Evolutionary conservation across 140 eudicot genomes (phyloP).

Genomic region (Ambrosia hybrid): DNA sequence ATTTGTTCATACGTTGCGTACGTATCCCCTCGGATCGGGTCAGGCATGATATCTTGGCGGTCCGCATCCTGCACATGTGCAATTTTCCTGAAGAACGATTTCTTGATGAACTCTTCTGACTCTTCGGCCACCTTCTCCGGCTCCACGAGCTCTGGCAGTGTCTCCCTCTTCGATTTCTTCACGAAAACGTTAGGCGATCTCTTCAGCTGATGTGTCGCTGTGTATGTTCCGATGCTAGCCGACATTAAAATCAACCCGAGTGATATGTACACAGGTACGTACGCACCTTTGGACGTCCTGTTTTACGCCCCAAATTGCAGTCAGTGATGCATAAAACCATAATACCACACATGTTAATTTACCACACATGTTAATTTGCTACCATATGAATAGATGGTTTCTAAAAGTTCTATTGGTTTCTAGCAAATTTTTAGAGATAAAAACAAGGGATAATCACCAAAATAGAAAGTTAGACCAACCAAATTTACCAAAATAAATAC

Average conservation of each 20-base stretch:
- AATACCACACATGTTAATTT: not conserved
- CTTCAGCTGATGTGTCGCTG: constrained; percentile 52
- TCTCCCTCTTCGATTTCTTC: constrained; percentile 74
- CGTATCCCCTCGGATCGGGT: constrained; percentile 53
- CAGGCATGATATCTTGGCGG: constrained; percentile 38
- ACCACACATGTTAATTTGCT: too few species aligned
- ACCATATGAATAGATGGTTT: too few species aligned
- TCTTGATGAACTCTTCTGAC: constrained; percentile 54
- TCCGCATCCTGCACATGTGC: constrained; percentile 63
- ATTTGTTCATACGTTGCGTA: constrained; percentile 22
- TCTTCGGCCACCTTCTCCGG: constrained; percentile 60
- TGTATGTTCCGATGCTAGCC: constrained; percentile 42
- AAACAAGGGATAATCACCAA: too few species aligned
- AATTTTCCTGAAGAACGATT: constrained; percentile 73
- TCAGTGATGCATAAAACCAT: not conserved
- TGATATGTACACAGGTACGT: constrained; percentile 63
- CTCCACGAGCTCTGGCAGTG: constrained; percentile 77
- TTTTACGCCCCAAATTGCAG: not conserved
- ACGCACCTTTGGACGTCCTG: constrained; percentile 43
- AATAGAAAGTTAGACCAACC: too few species aligned
- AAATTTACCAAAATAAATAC: too few species aligned
- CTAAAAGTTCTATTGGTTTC: too few species aligned
- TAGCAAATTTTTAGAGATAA: too few species aligned
- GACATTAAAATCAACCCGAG: constrained; percentile 60
- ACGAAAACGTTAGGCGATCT: constrained; percentile 55